A percentile compares a stretch with the other conserved stretches of the same genome.
phyloP scores from a whole-genome alignment of 306 rosid species.

The Fagus sylvatica region DNA sequence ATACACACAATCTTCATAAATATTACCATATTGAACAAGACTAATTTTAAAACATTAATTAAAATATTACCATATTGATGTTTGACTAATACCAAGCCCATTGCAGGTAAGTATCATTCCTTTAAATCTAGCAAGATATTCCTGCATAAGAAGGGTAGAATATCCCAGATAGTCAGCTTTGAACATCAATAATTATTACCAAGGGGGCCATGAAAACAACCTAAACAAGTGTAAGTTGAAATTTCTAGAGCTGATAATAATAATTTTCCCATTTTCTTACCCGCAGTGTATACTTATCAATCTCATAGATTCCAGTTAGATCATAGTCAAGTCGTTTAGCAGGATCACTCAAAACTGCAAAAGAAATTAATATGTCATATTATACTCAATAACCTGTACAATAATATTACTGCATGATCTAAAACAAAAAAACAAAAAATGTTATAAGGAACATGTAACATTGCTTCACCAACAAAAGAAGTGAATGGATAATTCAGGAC shows the following conservation, averaged over 20 bases:
- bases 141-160: constrained; percentile 39
- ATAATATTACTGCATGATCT: not conserved
- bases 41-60: not conserved
- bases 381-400: not conserved
- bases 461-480: not conserved
- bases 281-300: constrained; percentile 70
- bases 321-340: constrained; percentile 65
- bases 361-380: constrained; percentile 9
- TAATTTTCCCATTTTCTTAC: constrained; percentile 31
- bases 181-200: constrained; percentile 6
- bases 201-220: constrained; percentile 1
- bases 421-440: not conserved
- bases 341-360: constrained; percentile 67
- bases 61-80: constrained; percentile 50
- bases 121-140: constrained; percentile 77
- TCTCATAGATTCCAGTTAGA: constrained; percentile 61
- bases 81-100: constrained; percentile 65
- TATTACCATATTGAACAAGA: not conserved
- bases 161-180: constrained; percentile 3
- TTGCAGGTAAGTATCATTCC: constrained; percentile 87
- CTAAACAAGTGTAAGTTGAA: constrained; percentile 15
- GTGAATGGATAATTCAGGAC: not conserved
- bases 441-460: not conserved
- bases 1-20: not conserved
- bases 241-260: not conserved